phyloP scores from a whole-genome alignment of 177 flowering plant species.

The Vitis hybrid region DNA sequence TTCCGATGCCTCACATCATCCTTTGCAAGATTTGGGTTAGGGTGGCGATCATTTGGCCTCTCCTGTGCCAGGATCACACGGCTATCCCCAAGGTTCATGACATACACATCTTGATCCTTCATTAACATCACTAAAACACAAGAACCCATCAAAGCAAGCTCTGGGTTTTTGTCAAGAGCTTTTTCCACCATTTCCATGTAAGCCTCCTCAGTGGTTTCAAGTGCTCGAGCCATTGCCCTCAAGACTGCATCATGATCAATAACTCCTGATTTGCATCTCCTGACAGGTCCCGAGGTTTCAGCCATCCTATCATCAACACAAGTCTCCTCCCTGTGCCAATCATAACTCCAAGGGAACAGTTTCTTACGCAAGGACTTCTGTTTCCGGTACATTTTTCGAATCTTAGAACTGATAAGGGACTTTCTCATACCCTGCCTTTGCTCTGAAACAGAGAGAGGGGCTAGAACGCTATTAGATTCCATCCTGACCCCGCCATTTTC shows the following conservation, averaged over 20 bases:
- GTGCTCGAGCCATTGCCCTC: conserved; percentile 63
- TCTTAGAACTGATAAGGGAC: conserved; percentile 45
- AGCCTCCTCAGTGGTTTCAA: conserved; percentile 63
- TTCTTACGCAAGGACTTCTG: conserved; percentile 62
- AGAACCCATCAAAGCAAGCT: conserved; percentile 79
- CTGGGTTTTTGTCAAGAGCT: conserved; percentile 55
- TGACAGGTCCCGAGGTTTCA: conserved; percentile 35
- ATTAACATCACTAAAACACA: conserved; percentile 75
- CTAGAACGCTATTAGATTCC: conserved; percentile 16
- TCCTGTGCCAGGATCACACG: conserved; percentile 68
- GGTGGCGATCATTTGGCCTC: conserved; percentile 41
- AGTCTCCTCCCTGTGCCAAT: conserved; percentile 60
- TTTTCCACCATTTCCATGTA: conserved; percentile 70
- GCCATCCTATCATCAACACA: conserved; percentile 30
- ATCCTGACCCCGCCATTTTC: conserved; percentile 29
- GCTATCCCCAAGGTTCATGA: conserved; percentile 79
- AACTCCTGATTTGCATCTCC: conserved; percentile 51
- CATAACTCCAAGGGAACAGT: conserved; percentile 69
- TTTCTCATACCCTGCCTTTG: conserved; percentile 32
- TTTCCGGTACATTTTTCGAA: conserved; percentile 49
- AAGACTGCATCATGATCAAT: conserved; percentile 60
- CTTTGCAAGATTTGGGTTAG: conserved; percentile 30
- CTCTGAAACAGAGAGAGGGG: conserved; percentile 23
- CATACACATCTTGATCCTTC: conserved; percentile 80
- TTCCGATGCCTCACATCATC: conserved; percentile 47